phyloP scores from a whole-genome alignment of 768 basidiomycete species.

The Psilocybe azurescens region DNA sequence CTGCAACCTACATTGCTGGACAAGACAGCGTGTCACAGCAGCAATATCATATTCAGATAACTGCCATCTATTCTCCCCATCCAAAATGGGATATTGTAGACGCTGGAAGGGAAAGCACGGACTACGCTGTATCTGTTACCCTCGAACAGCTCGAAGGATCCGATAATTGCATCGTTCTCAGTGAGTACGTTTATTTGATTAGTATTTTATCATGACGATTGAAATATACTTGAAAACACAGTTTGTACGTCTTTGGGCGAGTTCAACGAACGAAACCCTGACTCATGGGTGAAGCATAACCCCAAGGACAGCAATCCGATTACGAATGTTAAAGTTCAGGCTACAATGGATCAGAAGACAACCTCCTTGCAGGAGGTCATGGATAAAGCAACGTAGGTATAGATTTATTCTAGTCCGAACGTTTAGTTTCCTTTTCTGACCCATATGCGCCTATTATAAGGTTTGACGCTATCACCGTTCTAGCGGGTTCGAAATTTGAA shows the following conservation, averaged over 20 bases:
- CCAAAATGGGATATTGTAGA: background rate
- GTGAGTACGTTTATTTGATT: background rate
- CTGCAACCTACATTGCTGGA: background rate
- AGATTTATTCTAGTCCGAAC: background rate
- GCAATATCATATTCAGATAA: background rate
- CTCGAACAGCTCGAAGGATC: constrained; percentile 8
- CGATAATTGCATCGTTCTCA: constrained; percentile 7
- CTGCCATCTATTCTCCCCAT: background rate
- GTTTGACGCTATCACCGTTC: constrained; percentile 2
- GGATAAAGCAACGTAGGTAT: constrained; percentile 7
- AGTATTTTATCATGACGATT: too few species aligned
- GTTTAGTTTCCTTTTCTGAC: too few species aligned
- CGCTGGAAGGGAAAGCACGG: background rate
- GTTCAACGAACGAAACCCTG: constrained; percentile 9
- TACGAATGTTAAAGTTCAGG: constrained; percentile 7
- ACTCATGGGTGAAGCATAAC: too few species aligned
- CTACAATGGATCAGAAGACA: background rate
- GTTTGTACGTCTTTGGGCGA: constrained; percentile 12
- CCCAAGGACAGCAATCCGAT: constrained; percentile 5
- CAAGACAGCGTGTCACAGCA: background rate
- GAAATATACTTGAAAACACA: too few species aligned
- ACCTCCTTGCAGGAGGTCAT: constrained; percentile 3
- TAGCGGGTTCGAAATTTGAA: background rate
- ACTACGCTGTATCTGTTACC: constrained; percentile 7
- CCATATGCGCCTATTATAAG: background rate